These are phyloP conservation scores for Talaromyces liani DNA, from an alignment of 495 filamentous ascomycete genomes.

Conservation along the genomic window DNA sequence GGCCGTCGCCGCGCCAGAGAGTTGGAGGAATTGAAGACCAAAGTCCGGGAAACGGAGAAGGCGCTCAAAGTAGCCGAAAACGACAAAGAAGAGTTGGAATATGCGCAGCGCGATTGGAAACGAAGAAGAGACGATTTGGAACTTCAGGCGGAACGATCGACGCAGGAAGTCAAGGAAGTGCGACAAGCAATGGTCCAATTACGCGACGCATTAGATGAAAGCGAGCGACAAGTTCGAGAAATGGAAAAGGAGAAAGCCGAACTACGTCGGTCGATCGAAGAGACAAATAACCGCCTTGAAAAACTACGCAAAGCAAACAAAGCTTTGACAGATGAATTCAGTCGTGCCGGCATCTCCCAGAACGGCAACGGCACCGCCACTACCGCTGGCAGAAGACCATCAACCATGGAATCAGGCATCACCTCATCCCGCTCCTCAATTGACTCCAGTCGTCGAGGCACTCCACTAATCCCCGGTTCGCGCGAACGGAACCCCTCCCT, in stretches of 20 bases:
- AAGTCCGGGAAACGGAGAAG: slow-evolving; percentile 72
- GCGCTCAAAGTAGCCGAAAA: slow-evolving; percentile 59
- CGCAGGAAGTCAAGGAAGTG: slow-evolving; percentile 65
- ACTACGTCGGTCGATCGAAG: slow-evolving; percentile 67
- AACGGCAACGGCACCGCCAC: not conserved
- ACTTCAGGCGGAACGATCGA: slow-evolving; percentile 54
- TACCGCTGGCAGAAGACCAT: slow-evolving; percentile 1
- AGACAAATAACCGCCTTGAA: slow-evolving; percentile 66
- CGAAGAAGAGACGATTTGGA: slow-evolving; percentile 69
- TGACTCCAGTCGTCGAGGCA: slow-evolving; percentile 47
- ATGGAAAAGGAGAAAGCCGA: slow-evolving; percentile 75
- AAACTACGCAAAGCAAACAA: slow-evolving; percentile 70
- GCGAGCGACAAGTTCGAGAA: slow-evolving; percentile 74
- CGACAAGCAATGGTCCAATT: slow-evolving; percentile 71
- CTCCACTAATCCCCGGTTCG: slow-evolving; percentile 26
- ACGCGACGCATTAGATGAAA: slow-evolving; percentile 73
- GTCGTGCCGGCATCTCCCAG: slow-evolving; percentile 15
- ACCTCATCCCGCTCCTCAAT: slow-evolving; percentile 58
- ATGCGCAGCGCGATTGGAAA: slow-evolving; percentile 65
- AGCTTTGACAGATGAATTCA: slow-evolving; percentile 33
- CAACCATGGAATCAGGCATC: slow-evolving; percentile 30
- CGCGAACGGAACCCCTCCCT: slow-evolving; percentile 33
- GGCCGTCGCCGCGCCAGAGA: slow-evolving; percentile 71
- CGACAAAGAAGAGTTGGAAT: slow-evolving; percentile 63
- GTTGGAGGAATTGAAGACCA: slow-evolving; percentile 75